Base-by-base conservation (phyloP, 352 stramenopile genomes). In the Globisporangium uncinulatum region DNA sequence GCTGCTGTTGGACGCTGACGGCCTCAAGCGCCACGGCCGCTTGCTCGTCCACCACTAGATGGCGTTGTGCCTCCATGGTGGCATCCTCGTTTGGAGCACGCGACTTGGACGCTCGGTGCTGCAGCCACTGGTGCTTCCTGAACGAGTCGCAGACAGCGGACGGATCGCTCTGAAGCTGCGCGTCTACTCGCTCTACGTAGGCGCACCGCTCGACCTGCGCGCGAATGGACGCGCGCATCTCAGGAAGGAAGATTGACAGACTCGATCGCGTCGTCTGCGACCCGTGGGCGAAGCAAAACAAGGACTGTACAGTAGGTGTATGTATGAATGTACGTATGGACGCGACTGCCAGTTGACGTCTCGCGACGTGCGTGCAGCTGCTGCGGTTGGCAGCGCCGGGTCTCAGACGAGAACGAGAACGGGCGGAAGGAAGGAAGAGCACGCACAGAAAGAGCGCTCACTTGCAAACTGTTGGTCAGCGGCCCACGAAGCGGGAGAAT, bases 121-220 rank as follows among this genome's bases (percentile, higher is more conserved):
- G 68, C 34, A 70, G 66, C 73, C 73, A 86, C 36, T 68, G 63
- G 8, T 59, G 46, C 52, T 84, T 88, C 32, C 67, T 67, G 44
- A 71, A 79, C 5, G 78, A 88, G 21, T 81, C 73, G 20, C 58
- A 69, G 29, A 51, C 34, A 13, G 53, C 54, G 10, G 21, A 39
- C 15, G 59, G 44, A 9, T 66, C 48, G 47, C 24, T 6, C 1
- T n/a, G 24, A 7, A 31, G 57, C 34, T 66, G 37, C n/a, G 62
- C 61, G 39, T 78, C 61, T 15, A 69, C 15, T 19, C 58, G 60
- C 51, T 76, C 56, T 13, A 78, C 71, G 44, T 83, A 75, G 50
- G 66, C 59, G 51, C 67, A 86, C n/a, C 83, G 56, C 51, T 69
- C 64, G 15, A 81, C 69, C 31, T 75, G 64, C 10, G 70, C 64